Evolutionary conservation across 352 stramenopile species (phyloP), one percentile per base, ranked within the genome.

Genomic region (Globisporangium polare): DNA sequence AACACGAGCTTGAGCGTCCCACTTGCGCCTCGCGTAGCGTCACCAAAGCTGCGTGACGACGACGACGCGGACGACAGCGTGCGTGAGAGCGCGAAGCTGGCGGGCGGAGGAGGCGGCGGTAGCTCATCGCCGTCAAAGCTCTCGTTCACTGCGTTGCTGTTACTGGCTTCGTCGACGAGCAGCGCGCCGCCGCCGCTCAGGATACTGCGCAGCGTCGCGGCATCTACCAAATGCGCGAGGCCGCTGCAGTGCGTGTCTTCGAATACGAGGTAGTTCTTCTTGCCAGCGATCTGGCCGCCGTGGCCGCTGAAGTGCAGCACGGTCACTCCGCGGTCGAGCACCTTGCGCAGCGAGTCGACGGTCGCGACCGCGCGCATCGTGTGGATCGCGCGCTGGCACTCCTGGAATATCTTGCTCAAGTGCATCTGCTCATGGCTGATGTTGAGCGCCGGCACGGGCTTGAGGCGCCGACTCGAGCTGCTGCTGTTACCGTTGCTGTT

Each of bases 251-350:
- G 77, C 15, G 80, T 85, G 70, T 93, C 84, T 69, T 93, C 84
- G 42, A 93, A 91, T 54, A 93, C 68, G 42, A 93, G 72, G 45
- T 67, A 88, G 60, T 87, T 82, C 15, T 59, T 82, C 57, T 78
- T 72, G n/a, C 78, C 83, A n/a, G 76, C 71, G 55, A 91, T 72
- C 18, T 77, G 75, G 0, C 83, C 83, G 29, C 84, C 82, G 33
- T 93, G 84, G 12, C 81, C 84, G 59, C 84, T 93, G 42, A 93
- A 93, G 57, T 93, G 84, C 29, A 93, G 63, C 62, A 88, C 81
- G 0, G 82, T 89, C 8, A 89, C 81, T 1, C 83, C 79, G 8
- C 84, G 80, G 51, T 93, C 81, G n/a, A 93, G 67, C 18, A 89
- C 84, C 62, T 88, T 88, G 39, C 84, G 80, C 24, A 93, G 63